Percentiles rank a stretch among this genome's conserved stretches.
These are phyloP conservation scores for Plenodomus lindquistii DNA, from an alignment of 2,329 filamentous ascomycete species.

Conservation along the genomic window DNA sequence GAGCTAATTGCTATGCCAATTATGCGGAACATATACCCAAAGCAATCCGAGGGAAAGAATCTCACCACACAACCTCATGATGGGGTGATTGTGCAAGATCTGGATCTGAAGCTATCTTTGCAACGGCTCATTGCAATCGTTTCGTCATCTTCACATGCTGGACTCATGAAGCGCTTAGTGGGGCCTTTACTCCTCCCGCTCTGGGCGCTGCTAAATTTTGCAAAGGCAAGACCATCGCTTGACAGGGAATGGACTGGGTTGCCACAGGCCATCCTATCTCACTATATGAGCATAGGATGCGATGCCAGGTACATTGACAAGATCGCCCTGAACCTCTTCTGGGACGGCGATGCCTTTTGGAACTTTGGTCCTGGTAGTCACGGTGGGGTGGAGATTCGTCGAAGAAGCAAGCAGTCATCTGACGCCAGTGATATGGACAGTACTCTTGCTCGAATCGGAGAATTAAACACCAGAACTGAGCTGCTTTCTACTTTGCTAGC, in stretches of 20 bases:
- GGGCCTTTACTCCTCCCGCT: slow-evolving; percentile 63
- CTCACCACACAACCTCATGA: slow-evolving; percentile 43
- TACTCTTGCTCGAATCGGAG: slow-evolving; percentile 65
- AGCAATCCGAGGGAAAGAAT: slow-evolving; percentile 41
- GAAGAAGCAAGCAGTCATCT: slow-evolving; percentile 76
- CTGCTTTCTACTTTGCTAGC: slow-evolving; percentile 45
- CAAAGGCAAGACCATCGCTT: slow-evolving; percentile 34
- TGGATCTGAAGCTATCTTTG: slow-evolving; percentile 57
- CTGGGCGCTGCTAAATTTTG: slow-evolving; percentile 65
- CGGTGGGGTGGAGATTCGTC: slow-evolving; percentile 58
- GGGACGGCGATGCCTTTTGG: slow-evolving; percentile 60
- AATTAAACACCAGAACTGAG: slow-evolving; percentile 30
- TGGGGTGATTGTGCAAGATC: slow-evolving; percentile 52
- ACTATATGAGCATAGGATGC: slow-evolving; percentile 61
- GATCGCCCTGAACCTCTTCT: slow-evolving; percentile 61
- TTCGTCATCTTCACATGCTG: slow-evolving; percentile 68
- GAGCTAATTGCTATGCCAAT: slow-evolving; percentile 63
- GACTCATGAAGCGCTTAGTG: slow-evolving; percentile 65
- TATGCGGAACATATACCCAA: slow-evolving; percentile 54
- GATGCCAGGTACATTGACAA: slow-evolving; percentile 54
- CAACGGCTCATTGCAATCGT: slow-evolving; percentile 60
- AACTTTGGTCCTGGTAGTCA: slow-evolving; percentile 52
- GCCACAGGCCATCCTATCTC: slow-evolving; percentile 32
- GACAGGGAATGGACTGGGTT: slow-evolving; percentile 32
- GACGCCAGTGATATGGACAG: slow-evolving; percentile 58